These are phyloP conservation scores for Quercus agrifolia DNA, from an alignment of 306 rosid genomes.

Conservation along the genomic window DNA sequence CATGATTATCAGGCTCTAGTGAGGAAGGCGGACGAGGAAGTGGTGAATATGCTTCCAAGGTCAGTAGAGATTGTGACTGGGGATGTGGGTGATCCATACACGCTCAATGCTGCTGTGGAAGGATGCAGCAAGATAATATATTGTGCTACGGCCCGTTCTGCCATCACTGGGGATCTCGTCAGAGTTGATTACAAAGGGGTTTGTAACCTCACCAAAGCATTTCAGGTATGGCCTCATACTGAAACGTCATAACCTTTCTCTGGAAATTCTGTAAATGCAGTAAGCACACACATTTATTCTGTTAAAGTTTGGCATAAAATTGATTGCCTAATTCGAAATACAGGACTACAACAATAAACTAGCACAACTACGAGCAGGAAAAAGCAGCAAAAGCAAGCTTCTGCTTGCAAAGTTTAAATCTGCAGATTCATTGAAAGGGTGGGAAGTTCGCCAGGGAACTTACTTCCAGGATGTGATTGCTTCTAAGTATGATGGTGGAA, in stretches of 20 bases:
- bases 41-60: constrained; percentile 78
- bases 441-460: constrained; percentile 83
- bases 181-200: constrained; percentile 89
- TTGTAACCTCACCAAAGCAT: constrained; percentile 81
- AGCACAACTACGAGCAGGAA: constrained; percentile 91
- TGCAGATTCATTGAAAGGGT: constrained; percentile 64
- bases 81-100: constrained; percentile 83
- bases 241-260: not conserved
- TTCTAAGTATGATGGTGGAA: constrained; percentile 93
- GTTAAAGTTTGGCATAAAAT: too few species aligned
- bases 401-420: constrained; percentile 72
- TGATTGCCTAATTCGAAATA: constrained; percentile 27
- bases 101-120: constrained; percentile 62
- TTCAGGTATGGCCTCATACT: constrained; percentile 57
- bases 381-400: constrained; percentile 95
- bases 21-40: constrained; percentile 67
- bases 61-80: constrained; percentile 78
- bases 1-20: constrained; percentile 65
- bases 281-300: not conserved
- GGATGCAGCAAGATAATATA: constrained; percentile 84
- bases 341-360: constrained; percentile 90
- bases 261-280: not conserved
- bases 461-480: constrained; percentile 86
- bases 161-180: constrained; percentile 82
- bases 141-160: constrained; percentile 93